Evolutionary conservation across 495 filamentous ascomycete species (phyloP), one percentile per base, ranked within the genome.

Genomic region (Tuber brumale): DNA sequence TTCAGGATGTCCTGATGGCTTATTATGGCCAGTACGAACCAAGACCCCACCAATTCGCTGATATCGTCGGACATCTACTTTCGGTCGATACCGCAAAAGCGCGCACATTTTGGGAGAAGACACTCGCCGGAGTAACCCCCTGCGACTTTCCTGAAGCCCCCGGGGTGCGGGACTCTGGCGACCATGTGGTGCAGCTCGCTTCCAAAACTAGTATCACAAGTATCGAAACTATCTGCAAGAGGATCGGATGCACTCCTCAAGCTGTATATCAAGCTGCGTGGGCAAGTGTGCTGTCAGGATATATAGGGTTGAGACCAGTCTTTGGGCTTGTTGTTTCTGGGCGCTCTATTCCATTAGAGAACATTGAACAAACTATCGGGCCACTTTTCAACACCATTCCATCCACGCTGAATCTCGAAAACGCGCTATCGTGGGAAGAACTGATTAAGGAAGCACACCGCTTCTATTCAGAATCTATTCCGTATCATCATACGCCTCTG

Each of bases 361-460:
- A 86, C 1, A 88, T 90, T 21, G 93, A 97, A 46, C 84, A 86
- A 14, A 87, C 92, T 12, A 88, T 94, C 72, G 95, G 95, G 0
- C 95, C 95, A 0, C 83, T 97, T 6, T 97, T 98, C 87, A 98
- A 97, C 83, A 97, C 94, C 0, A 85, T 97, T 0, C 93, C 94
- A 12, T 92, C 91, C 80, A 84, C 86, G 51, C 82, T 90, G 19
- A 82, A 86, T 14, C 73, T 88, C 14, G 80, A 84, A 41, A 77
- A 84, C 23, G 71, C 84, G n/a, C 84, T 87, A 23, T 89, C 84
- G 14, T 90, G 87, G 87, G 76, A 82, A 19, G 85, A 86, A 1
- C 77, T 91, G 2, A 83, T 92, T 35, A 83, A 81, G 27, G 83
- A 82, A 70, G 89, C 89, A 77, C 91, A 93, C 76, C 83, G 87